Base-by-base conservation (phyloP, 2,329 filamentous ascomycete genomes). In the Pseudopyricularia javanii region DNA sequence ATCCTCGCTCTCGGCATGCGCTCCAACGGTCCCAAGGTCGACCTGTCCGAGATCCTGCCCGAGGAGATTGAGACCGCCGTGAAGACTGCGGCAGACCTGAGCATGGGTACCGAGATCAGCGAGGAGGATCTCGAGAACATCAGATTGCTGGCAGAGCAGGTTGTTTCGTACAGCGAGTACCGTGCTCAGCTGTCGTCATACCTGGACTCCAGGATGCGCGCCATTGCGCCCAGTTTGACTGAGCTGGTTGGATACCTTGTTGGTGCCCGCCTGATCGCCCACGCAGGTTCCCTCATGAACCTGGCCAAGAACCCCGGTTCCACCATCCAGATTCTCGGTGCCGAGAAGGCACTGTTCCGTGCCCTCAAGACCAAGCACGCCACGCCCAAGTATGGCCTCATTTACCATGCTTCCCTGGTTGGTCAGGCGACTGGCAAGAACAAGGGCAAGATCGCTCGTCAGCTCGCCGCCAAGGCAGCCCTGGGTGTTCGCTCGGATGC, bases 361-460 rank as follows among this genome's bases (percentile, higher is more conserved):
- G 93, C 93, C 20, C 78, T 98, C 58, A 98, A 98, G 82, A 98
- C 93, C 50, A 97, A 98, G 79, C 91, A 97, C 70, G 90, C 96
- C 66, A 98, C 93, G 37, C 93, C 93, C 66, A 98, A 97, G 73
- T 98, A 97, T 64, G 93, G 93, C 79, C 79, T 95, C 59, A 88
- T 94, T 67, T 94, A 93, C 73, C 87, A 95, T 70, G 86, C 88
- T 49, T 93, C 88, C 28, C 80, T 98, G 47, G 94, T 98, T 59
- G 94, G 93, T 47, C 93, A 98, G 74, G 93, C 93, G 30, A 95
- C 88, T 20, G 93, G 93, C 63, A 91, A 89, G 76, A 97, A 97
- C 78, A 98, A 98, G 84, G 93, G 93, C 63, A 98, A 98, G 78
- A 95, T 98, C 65, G 93, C 93, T 43, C 88, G 93, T 79, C 90